phyloP scores from a whole-genome alignment of 257 asterid species.

The Solanum dulcamara region DNA sequence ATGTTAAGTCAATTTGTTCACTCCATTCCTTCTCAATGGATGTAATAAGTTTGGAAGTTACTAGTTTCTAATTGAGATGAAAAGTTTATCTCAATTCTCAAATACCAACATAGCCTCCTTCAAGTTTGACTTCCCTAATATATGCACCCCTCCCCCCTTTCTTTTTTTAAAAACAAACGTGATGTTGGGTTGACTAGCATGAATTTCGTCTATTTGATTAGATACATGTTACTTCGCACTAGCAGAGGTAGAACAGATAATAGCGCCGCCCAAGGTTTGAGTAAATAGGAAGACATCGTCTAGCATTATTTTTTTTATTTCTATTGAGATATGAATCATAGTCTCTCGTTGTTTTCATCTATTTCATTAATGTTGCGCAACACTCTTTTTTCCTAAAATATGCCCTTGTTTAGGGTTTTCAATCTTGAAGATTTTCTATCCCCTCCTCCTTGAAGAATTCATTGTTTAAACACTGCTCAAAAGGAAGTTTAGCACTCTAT shows the following conservation, averaged over 20 bases:
- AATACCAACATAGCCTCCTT: neutral
- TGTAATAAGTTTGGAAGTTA: neutral
- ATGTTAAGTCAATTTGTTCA: neutral
- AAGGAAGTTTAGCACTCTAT: neutral
- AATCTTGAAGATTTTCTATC: neutral
- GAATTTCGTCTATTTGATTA: neutral
- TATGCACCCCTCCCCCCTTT: neutral
- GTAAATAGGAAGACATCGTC: neutral
- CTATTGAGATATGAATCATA: neutral
- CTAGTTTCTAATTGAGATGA: neutral
- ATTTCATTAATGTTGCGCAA: neutral
- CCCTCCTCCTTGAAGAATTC: neutral
- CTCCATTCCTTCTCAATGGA: neutral
- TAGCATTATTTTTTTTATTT: neutral
- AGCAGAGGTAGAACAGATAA: neutral
- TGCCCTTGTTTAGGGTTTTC: neutral
- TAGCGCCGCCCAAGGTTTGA: neutral
- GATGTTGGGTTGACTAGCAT: neutral
- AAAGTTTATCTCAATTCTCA: neutral
- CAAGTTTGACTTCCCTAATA: neutral
- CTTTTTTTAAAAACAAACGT: neutral
- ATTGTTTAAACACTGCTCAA: neutral
- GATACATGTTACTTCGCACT: neutral
- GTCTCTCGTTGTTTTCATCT: neutral
- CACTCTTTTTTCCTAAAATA: neutral